These are phyloP conservation scores for Phytophthora sojae DNA, from an alignment of 352 stramenopile species.

Conservation along the genomic window DNA sequence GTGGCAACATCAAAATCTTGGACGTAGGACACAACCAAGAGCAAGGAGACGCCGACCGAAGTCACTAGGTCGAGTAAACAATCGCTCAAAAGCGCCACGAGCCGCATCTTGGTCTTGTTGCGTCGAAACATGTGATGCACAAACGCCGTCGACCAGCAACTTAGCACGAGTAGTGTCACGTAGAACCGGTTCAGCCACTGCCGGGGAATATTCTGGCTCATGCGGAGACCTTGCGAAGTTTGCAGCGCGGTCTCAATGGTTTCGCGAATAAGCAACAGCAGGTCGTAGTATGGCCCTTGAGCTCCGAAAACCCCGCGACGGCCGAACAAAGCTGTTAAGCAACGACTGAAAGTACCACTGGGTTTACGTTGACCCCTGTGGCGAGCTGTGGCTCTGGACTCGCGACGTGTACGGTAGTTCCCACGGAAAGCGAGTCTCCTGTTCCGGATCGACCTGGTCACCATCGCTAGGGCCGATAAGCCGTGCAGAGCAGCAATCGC, in stretches of 20 bases:
- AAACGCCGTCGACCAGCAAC: slow-evolving; percentile 46
- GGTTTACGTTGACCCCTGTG: slow-evolving; percentile 1
- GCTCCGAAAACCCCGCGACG: slow-evolving; percentile 36
- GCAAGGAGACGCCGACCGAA: slow-evolving; percentile 33
- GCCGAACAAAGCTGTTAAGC: slow-evolving; percentile 26
- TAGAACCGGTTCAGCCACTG: slow-evolving; percentile 51
- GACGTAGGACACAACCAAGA: slow-evolving; percentile 34
- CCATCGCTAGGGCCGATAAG: slow-evolving; percentile 24
- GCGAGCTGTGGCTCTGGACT: not conserved
- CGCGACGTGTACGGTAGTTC: not conserved
- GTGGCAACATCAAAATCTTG: slow-evolving; percentile 21
- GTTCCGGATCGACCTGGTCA: slow-evolving; percentile 27
- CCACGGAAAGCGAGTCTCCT: slow-evolving; percentile 28
- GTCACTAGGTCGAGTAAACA: slow-evolving; percentile 41
- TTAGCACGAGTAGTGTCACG: slow-evolving; percentile 38
- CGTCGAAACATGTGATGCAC: slow-evolving; percentile 41
- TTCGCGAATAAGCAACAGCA: slow-evolving; percentile 42
- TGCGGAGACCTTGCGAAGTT: slow-evolving; percentile 35
- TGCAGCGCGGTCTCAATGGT: slow-evolving; percentile 38
- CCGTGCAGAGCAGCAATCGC: slow-evolving; percentile 28
- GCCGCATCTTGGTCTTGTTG: slow-evolving; percentile 35
- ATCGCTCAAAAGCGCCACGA: slow-evolving; percentile 33
- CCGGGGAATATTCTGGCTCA: slow-evolving; percentile 39
- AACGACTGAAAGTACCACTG: not conserved
- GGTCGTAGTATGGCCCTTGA: slow-evolving; percentile 35